A percentile compares a stretch with the other conserved stretches of the same genome.
Conservation (phyloP, 805 yeast genomes). For the Tetrapisispora pingtungensis region DNA sequence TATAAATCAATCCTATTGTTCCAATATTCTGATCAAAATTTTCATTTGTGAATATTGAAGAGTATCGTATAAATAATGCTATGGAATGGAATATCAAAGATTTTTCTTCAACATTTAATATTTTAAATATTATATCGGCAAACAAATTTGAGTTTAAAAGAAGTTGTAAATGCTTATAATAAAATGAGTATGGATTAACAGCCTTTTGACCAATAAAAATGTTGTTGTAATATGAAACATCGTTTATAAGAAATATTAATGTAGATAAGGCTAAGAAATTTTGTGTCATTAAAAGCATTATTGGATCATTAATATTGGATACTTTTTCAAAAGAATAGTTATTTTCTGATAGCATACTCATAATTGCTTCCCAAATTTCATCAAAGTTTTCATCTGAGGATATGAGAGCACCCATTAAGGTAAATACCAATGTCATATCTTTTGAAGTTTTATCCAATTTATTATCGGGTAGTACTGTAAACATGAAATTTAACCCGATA, state of each 20-base stretch:
- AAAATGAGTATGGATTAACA: background rate
- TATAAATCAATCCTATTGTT: background rate
- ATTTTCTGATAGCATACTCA: background rate
- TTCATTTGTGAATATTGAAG: background rate
- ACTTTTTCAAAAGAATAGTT: background rate
- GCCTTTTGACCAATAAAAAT: background rate
- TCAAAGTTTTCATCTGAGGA: background rate
- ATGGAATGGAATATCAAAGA: background rate
- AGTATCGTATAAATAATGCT: background rate
- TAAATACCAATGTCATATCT: background rate
- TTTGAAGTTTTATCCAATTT: background rate
- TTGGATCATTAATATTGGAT: background rate
- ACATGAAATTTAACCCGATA: background rate
- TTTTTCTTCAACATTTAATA: background rate
- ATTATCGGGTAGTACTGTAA: background rate
- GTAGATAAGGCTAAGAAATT: background rate
- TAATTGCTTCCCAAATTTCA: slow-evolving; percentile 1
- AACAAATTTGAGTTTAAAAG: background rate
- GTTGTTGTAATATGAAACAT: background rate
- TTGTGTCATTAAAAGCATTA: background rate
- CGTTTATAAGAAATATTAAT: background rate
- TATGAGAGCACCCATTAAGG: background rate
- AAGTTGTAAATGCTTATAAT: background rate
- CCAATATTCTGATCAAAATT: background rate
- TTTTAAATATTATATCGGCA: background rate